Conservation (phyloP, 352 stramenopile genomes). For the Blastocystis sp. region DNA sequence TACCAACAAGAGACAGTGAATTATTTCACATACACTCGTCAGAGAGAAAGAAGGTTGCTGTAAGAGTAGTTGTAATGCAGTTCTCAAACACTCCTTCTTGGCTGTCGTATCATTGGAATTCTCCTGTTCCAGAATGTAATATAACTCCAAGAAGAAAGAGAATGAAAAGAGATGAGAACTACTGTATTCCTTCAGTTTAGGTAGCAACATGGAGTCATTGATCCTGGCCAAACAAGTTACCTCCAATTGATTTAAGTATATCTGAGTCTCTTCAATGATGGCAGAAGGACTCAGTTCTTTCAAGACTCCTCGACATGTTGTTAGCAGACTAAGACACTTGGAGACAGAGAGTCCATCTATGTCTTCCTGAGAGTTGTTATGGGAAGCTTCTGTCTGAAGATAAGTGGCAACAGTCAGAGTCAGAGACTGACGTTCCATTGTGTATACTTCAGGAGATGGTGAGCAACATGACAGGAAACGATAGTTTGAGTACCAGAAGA, state of each 20-base stretch:
- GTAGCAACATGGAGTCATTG: not conserved
- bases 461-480: not conserved
- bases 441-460: not conserved
- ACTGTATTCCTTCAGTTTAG: not conserved
- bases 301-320: not conserved
- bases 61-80: conserved; percentile 14
- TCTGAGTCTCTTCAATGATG: not conserved
- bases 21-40: not conserved
- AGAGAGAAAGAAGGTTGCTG: conserved; percentile 13
- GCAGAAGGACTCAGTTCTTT: not conserved
- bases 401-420: conserved; percentile 18
- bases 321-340: not conserved
- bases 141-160: conserved; percentile 24
- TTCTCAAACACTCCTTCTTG: conserved; percentile 48
- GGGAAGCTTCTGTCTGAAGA: not conserved
- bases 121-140: conserved; percentile 40
- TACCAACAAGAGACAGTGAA: not conserved
- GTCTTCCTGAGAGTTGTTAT: not conserved
- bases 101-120: not conserved
- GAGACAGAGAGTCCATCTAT: not conserved
- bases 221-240: not conserved
- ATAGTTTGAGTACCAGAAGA: conserved; percentile 48
- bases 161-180: not conserved
- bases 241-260: conserved; percentile 2
- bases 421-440: not conserved